phyloP scores from a whole-genome alignment of 345 rosid species.

The Ailanthus altissimus region DNA sequence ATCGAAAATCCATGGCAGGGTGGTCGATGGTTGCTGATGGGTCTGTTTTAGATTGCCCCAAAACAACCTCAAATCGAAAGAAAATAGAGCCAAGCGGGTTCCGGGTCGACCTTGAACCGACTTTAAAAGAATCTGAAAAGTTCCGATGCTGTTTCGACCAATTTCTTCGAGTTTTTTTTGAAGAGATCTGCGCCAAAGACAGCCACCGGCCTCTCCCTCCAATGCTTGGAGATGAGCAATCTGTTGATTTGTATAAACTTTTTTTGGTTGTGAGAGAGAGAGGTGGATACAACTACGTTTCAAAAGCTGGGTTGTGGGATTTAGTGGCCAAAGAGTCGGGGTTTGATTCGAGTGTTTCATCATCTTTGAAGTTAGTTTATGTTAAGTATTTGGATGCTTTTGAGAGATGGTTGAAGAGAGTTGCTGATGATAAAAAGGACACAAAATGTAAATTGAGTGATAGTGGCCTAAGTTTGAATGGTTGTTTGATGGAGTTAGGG shows the following conservation, averaged over 20 bases:
- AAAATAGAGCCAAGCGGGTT: conserved; percentile 13
- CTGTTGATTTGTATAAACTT: conserved; percentile 53
- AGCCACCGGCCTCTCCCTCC: conserved; percentile 45
- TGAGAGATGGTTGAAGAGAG: conserved; percentile 45
- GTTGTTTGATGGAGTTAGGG: conserved; percentile 36
- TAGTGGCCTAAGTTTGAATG: conserved; percentile 24
- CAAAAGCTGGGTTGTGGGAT: conserved; percentile 45
- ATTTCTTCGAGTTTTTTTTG: conserved; percentile 32
- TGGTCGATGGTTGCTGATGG: conserved; percentile 47
- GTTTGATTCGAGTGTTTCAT: conserved; percentile 30
- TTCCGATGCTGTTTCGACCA: conserved; percentile 31
- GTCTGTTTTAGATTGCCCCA: conserved; percentile 29
- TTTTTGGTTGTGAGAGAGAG: conserved; percentile 48
- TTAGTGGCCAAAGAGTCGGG: conserved; percentile 54
- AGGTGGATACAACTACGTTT: conserved; percentile 51
- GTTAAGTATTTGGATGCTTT: conserved; percentile 49
- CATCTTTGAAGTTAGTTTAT: conserved; percentile 49
- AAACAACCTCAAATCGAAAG: conserved; percentile 21
- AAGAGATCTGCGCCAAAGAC: conserved; percentile 29
- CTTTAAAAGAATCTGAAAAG: conserved; percentile 11
- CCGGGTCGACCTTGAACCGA: conserved; percentile 20
- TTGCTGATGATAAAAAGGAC: conserved; percentile 21
- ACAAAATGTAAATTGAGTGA: background rate
- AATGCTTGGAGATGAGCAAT: conserved; percentile 53
- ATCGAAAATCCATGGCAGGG: conserved; percentile 43